These are phyloP conservation scores for Phytophthora hibernalis DNA, from an alignment of 352 stramenopile species.

Conservation along the genomic window DNA sequence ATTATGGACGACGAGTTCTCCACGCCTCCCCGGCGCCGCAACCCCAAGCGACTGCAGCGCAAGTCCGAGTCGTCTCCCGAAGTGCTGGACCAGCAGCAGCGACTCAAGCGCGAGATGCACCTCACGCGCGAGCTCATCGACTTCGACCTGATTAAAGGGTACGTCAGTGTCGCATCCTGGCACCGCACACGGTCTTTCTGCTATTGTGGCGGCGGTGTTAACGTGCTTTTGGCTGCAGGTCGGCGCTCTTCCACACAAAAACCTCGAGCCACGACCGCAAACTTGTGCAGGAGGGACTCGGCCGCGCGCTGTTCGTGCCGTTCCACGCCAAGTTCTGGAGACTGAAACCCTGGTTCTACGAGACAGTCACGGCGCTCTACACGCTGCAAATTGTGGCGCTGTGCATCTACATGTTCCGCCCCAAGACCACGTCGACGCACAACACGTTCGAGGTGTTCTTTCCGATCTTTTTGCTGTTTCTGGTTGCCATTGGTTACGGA, in stretches of 20 bases:
- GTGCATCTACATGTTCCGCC: slow-evolving; percentile 59
- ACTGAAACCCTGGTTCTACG: slow-evolving; percentile 79
- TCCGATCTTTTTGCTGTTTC: slow-evolving; percentile 58
- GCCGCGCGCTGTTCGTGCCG: slow-evolving; percentile 72
- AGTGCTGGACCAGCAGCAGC: slow-evolving; percentile 42
- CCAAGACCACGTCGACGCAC: slow-evolving; percentile 52
- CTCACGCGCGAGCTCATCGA: slow-evolving; percentile 83
- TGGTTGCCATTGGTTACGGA: slow-evolving; percentile 81
- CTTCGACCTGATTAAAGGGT: slow-evolving; percentile 91
- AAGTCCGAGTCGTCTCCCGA: slow-evolving; percentile 56
- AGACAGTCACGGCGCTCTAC: slow-evolving; percentile 64
- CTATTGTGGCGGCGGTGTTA: slow-evolving; percentile 4
- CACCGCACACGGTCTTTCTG: background rate
- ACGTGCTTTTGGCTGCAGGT: slow-evolving; percentile 41
- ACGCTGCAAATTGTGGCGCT: slow-evolving; percentile 54
- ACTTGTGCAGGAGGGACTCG: slow-evolving; percentile 76
- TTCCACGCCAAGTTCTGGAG: slow-evolving; percentile 79
- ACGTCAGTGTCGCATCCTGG: slow-evolving; percentile 4
- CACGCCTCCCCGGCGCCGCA: slow-evolving; percentile 29
- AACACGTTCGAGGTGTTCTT: slow-evolving; percentile 79
- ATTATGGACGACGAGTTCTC: slow-evolving; percentile 57
- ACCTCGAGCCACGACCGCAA: slow-evolving; percentile 83
- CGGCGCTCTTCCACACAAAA: slow-evolving; percentile 88
- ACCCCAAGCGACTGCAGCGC: slow-evolving; percentile 53
- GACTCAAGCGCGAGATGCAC: slow-evolving; percentile 67